A percentile compares a stretch with the other conserved stretches of the same genome.
These are phyloP conservation scores for Nitzschia sp. DNA, from an alignment of 108 stramenopile genomes.

Conservation along the genomic window DNA sequence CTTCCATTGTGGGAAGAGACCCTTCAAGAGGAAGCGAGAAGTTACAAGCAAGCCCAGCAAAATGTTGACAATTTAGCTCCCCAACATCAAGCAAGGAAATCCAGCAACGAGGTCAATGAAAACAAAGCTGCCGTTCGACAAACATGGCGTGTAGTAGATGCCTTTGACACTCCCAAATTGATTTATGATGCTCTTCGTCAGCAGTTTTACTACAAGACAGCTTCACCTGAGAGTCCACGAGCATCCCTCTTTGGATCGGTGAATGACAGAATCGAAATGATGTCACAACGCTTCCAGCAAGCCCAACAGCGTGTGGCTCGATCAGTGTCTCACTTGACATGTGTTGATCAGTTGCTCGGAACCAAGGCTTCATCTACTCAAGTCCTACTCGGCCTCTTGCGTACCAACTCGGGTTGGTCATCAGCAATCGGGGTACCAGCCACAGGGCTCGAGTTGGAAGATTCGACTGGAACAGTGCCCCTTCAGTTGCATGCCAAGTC, in stretches of 20 bases:
- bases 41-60: neutral
- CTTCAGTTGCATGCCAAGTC: constrained; percentile 55
- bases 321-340: constrained; percentile 59
- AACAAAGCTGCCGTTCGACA: neutral
- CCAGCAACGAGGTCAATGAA: neutral
- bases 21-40: constrained; percentile 24
- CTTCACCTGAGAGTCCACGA: neutral
- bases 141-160: constrained; percentile 29
- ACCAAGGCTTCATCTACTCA: neutral
- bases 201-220: constrained; percentile 35
- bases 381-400: constrained; percentile 41
- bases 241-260: constrained; percentile 45
- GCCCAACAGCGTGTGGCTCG: constrained; percentile 77
- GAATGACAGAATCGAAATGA: constrained; percentile 56
- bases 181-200: constrained; percentile 45
- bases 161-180: constrained; percentile 49
- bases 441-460: constrained; percentile 65
- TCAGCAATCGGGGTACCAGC: constrained; percentile 23
- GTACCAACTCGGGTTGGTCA: constrained; percentile 17
- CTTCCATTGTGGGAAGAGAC: constrained; percentile 43
- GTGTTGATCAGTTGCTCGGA: constrained; percentile 35
- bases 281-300: constrained; percentile 67
- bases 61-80: neutral
- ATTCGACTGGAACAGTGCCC: constrained; percentile 70
- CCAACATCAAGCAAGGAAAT: neutral